A percentile compares a stretch with the other conserved stretches of the same genome.
Conservation (phyloP, 1,284 basidiomycete genomes). For the Tilletia indica region DNA sequence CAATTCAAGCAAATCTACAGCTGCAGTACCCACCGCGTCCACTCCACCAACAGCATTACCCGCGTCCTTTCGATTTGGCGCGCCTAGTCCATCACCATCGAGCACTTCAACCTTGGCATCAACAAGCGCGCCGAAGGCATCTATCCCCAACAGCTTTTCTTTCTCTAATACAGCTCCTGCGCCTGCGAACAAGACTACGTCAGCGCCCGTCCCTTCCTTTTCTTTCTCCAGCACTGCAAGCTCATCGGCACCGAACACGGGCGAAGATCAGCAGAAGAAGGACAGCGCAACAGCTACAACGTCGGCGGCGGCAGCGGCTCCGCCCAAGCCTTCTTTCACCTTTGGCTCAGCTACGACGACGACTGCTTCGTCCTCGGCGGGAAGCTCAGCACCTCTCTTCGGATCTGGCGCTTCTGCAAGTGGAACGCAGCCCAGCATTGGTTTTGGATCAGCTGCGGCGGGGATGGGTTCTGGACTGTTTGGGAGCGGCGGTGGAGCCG, state of each 20-base stretch:
- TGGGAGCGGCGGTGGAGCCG: neutral
- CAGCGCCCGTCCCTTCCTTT: neutral
- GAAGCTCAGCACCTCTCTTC: neutral
- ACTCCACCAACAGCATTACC: conserved; percentile 1
- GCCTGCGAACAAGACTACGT: neutral
- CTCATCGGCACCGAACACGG: neutral
- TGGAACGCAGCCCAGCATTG: neutral
- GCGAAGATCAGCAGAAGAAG: neutral
- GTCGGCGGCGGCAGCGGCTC: too few relatives aligned
- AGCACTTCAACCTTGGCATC: neutral
- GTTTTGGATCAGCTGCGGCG: neutral
- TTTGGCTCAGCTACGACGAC: neutral
- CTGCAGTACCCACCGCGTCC: neutral
- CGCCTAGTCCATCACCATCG: neutral
- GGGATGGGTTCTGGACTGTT: too few relatives aligned
- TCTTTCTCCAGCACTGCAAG: neutral
- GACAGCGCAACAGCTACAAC: neutral
- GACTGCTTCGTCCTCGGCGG: too few relatives aligned
- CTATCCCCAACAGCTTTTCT: neutral
- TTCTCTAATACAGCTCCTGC: neutral
- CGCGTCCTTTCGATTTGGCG: neutral
- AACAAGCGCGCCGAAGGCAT: neutral
- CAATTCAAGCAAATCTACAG: neutral
- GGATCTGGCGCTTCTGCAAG: neutral
- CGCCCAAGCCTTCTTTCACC: neutral